phyloP scores from a whole-genome alignment of 352 stramenopile genomes.

The Phytopythium boreale region DNA sequence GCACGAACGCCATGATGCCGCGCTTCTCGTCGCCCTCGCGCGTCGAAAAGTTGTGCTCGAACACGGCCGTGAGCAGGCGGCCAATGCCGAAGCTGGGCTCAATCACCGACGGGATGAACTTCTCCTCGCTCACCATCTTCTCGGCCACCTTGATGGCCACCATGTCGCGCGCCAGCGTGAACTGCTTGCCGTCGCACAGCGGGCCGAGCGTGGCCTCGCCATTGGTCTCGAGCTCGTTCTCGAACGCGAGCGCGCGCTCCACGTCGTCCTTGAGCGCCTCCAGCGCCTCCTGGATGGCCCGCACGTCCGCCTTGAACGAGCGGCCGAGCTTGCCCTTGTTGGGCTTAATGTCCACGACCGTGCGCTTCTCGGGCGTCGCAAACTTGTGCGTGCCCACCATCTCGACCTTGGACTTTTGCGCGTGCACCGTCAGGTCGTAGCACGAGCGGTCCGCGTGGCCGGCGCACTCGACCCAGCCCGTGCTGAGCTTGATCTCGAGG shows the following conservation, averaged over 20 bases:
- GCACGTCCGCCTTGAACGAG: slow-evolving; percentile 95
- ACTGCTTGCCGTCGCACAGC: slow-evolving; percentile 82
- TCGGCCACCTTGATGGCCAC: slow-evolving; percentile 92
- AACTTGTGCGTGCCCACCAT: slow-evolving; percentile 89
- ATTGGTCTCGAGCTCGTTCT: slow-evolving; percentile 87
- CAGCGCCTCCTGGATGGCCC: slow-evolving; percentile 64
- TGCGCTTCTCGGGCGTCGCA: slow-evolving; percentile 92
- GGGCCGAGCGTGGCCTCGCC: slow-evolving; percentile 90
- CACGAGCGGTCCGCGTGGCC: slow-evolving; percentile 98
- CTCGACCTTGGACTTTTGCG: slow-evolving; percentile 86
- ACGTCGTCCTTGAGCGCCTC: slow-evolving; percentile 90
- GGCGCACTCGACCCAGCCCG: slow-evolving; percentile 99
- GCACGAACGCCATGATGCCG: slow-evolving; percentile 97
- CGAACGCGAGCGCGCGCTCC: slow-evolving; percentile 84
- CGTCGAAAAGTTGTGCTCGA: slow-evolving; percentile 98
- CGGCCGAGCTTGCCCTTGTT: slow-evolving; percentile 97
- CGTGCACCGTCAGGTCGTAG: slow-evolving; percentile 95
- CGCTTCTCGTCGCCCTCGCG: slow-evolving; percentile 96
- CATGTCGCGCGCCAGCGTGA: slow-evolving; percentile 95
- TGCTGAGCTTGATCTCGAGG: slow-evolving; percentile 97
- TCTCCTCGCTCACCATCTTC: slow-evolving; percentile 96
- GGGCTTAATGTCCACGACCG: slow-evolving; percentile 93
- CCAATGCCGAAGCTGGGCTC: slow-evolving; percentile 99
- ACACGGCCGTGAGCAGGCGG: slow-evolving; percentile 96
- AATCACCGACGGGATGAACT: slow-evolving; percentile 99